Percentiles rank a stretch among this genome's conserved stretches.
Conservation (phyloP, 2,329 filamentous ascomycete genomes). For the Hymenotorrendiella dingleyae region DNA sequence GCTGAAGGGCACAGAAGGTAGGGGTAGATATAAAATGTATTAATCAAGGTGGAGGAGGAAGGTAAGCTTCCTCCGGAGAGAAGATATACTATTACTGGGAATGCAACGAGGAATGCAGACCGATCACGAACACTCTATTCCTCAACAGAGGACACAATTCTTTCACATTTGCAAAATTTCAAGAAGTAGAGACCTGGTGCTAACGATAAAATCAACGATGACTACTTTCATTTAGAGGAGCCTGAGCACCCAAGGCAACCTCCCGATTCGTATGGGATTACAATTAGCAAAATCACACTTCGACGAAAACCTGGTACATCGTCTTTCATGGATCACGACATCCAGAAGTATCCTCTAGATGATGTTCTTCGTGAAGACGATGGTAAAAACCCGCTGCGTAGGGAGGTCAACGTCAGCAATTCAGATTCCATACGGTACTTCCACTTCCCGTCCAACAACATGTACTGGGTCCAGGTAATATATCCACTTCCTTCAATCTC, state of each 20-base stretch:
- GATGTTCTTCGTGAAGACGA: background rate
- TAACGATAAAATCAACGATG: too few species aligned
- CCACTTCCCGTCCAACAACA: conserved; percentile 8
- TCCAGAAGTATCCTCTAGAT: conserved; percentile 1
- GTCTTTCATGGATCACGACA: conserved; percentile 3
- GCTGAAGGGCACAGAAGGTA: too few species aligned
- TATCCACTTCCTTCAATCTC: background rate
- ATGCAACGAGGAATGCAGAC: too few species aligned
- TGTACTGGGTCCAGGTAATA: conserved; percentile 10
- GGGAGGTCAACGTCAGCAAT: background rate
- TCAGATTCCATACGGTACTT: conserved; percentile 6
- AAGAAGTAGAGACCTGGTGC: too few species aligned
- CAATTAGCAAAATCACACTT: conserved; percentile 4
- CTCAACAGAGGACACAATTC: too few species aligned
- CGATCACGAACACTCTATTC: too few species aligned
- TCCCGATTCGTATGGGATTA: conserved; percentile 6
- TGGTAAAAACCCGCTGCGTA: conserved; percentile 1
- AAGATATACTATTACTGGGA: too few species aligned
- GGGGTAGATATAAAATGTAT: too few species aligned
- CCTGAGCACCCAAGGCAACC: background rate
- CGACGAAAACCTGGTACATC: background rate
- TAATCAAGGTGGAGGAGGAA: too few species aligned
- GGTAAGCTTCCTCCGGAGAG: too few species aligned
- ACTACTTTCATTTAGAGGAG: background rate
- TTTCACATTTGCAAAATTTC: too few species aligned